Evolutionary conservation across 108 stramenopile genomes (phyloP), one percentile per base, ranked within the genome.

Genomic region (Stephanodiscus minutulus): DNA sequence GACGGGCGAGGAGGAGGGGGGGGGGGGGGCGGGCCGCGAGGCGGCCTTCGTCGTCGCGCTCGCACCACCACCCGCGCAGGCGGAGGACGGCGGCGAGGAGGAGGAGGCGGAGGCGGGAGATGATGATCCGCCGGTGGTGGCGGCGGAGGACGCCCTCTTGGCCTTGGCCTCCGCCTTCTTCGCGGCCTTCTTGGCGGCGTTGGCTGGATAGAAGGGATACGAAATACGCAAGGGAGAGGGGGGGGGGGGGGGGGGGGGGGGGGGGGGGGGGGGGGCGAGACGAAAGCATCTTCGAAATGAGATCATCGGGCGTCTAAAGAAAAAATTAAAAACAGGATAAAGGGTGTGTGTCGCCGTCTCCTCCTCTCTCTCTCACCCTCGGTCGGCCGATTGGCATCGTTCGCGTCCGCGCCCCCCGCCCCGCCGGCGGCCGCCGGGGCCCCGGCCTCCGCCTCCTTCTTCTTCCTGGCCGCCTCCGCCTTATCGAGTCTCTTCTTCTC

Each of bases 131-230:
- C 3, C 2, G 24, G 39, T 43, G 33, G 25, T 33, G 6, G 39
- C 48, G 27, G 31, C 41, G 44, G n/a, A 74, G 36, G 68, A 87
- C 17, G 83, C 83, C 60, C 87, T 91, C 28, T 83, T 83, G 9
- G 90, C 96, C 47, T 87, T 83, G 61, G 87, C 88, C 49, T 89
- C 93, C 3, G 89, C 95, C 73, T 95, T 92, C 73, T 96, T 96
- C 15, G 87, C 85, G 25, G 89, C 89, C 81, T 93, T 96, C 80
- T 95, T 95, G 28, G 82, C 77, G 55, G 65, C 70, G 52, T 72
- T 68, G 41, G 20, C 39, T 54, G 15, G 29, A 47, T 17, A 69
- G 35, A 24, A 29, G 5, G 5, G 1, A 9, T 39, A 8, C n/a
- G 10, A 39, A 39, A 8, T 0, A 8, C 8, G 39, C 11, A 11